Conservation (phyloP, 2,329 filamentous ascomycete genomes). For the Rhynchosporium agropyri region DNA sequence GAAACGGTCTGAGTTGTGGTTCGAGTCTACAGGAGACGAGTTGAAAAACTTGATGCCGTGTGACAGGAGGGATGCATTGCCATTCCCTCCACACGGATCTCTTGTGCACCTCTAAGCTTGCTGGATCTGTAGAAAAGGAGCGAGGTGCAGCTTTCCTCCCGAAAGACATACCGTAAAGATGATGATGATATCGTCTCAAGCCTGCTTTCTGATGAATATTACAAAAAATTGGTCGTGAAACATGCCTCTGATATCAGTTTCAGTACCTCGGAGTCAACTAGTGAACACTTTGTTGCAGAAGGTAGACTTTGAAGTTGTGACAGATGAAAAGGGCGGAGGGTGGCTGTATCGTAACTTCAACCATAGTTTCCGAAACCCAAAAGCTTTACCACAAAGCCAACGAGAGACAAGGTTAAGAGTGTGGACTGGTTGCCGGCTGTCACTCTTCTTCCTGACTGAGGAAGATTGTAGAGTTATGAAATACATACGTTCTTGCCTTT, state of each 20-base stretch:
- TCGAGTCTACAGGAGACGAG: constrained; percentile 5
- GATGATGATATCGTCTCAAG: background rate
- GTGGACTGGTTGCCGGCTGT: too few relatives aligned
- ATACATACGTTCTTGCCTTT: too few relatives aligned
- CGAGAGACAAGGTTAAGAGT: too few relatives aligned
- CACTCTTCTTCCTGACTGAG: too few relatives aligned
- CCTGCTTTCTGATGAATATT: background rate
- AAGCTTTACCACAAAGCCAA: too few relatives aligned
- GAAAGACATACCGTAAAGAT: background rate
- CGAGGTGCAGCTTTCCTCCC: constrained; percentile 12
- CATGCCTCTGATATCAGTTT: background rate
- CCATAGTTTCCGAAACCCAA: too few relatives aligned
- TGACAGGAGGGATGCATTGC: constrained; percentile 5
- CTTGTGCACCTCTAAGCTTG: constrained; percentile 15
- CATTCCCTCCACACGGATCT: constrained; percentile 20
- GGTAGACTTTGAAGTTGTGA: background rate
- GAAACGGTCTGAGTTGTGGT: constrained; percentile 9
- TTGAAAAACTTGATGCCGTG: constrained; percentile 11
- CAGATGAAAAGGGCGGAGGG: background rate
- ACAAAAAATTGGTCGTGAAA: background rate
- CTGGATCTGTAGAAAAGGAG: constrained; percentile 20
- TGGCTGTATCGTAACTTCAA: background rate
- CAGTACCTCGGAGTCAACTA: background rate
- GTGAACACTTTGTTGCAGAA: background rate
- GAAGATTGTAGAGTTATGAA: too few relatives aligned